Base-by-base conservation (phyloP, 495 filamentous ascomycete genomes). In the Parathielavia hyrcaniae region DNA sequence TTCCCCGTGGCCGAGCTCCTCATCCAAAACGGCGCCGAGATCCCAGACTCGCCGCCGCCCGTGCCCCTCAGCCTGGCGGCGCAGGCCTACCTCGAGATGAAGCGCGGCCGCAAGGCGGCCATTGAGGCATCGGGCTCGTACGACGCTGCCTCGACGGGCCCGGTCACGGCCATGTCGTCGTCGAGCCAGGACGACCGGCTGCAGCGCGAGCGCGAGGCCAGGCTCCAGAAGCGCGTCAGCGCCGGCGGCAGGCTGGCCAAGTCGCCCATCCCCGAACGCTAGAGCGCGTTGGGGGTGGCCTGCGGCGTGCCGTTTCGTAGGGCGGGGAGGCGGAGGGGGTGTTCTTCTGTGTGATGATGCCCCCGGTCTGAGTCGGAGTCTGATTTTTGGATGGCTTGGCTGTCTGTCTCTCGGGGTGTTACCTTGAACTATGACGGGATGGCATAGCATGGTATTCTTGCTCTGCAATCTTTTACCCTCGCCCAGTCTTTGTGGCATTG, bases 1-100 rank as follows among this genome's bases (percentile, higher is more conserved):
- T 98, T 97, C 71, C 86, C 95, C 0, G 75, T 97, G 23, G 95
- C 93, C 30, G 93, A 98, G 72, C 79, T 97, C 49, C 80, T 98
- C 12, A 78, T 97, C 19, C 93, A 96, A 64, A 97, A 97, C 68
- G 93, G 93, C 34, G 91, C 90, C 9, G 89, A 95, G 46, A 87
- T 97, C 17, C 91, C 93, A 0, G 68, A 77, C 1, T 71, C 81
- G 8, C 78, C 85, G 17, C 64, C 68, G 3, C 60, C 44, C 13
- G 53, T 65, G 6, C 46, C 87, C 88, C 61, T 63, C 48, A 8
- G 85, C 87, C 5, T 88, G 19, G 82, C 85, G 20, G 95, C 92
- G 2, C 82, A 86, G 63, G 68, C 88, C 34, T 98, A 97, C 64
- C 73, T 97, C 47, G 90, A 91, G 54, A 83, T 89, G 67, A 95